Base-by-base conservation (phyloP, 805 yeast species). In the Ogataea degrootiae region DNA sequence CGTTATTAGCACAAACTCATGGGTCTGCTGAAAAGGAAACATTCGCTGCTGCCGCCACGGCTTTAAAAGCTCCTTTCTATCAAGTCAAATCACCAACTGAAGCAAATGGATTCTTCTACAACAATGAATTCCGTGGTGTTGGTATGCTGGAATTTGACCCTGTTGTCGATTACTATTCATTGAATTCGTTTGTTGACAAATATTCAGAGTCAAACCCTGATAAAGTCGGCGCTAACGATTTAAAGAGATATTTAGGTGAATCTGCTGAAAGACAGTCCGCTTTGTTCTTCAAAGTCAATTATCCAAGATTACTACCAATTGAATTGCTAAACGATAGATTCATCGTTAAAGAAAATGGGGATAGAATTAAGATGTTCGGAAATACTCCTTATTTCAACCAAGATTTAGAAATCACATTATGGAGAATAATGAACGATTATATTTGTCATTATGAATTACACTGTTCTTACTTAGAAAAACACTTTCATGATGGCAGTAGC, bases 91-190 rank as follows among this genome's bases (percentile, higher is more conserved):
- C 67, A 47, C 67, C 72, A 48, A 63, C 75, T 45, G 70, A 69
- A 47, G 77, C 80, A 6, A 67, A 74, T 57, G 82, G 83, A n/a
- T 73, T 73, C 52, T 68, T 63, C 56, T 59, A 62, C 44, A 52
- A 56, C 40, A 45, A 53, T 38, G 59, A 55, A 31, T 77, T 71
- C 52, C 60, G 66, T 14, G 81, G 79, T 6, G 74, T 77, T 26
- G 80, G 78, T 14, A 75, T 76, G 80, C 71, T 80, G 3, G 79
- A 76, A 50, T 74, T 62, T 52, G 80, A 77, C 54, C 80, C 82
- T 1, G 65, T 69, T 1, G 69, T 68, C 39, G 82, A 77, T 54
- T 67, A 43, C 34, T 57, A 53, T 38, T 49, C 66, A 9, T 42
- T 51, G 23, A 54, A 51, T 37, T 54, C 63, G 17, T 63, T 56